Conservation (phyloP, 169 alveolate species). For the Plasmodium fragile region DNA sequence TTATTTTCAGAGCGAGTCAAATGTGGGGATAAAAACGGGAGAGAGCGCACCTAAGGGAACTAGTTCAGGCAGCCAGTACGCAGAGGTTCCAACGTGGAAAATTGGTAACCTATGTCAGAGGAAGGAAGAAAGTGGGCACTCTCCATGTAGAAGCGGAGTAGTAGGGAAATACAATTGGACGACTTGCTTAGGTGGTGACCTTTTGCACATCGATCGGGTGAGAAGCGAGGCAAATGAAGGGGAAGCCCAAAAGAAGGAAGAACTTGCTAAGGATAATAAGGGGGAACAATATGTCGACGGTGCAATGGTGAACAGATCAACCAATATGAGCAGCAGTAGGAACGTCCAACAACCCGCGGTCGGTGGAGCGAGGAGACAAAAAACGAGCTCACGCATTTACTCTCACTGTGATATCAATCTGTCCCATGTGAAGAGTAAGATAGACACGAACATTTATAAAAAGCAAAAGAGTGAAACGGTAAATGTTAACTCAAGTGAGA, state of each 20-base stretch:
- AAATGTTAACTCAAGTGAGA: neutral
- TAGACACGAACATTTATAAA: conserved; percentile 39
- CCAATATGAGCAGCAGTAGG: neutral
- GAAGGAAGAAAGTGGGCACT: neutral
- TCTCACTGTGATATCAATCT: neutral
- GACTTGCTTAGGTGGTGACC: neutral
- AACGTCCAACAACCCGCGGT: neutral
- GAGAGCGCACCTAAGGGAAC: neutral
- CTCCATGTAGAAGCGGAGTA: conserved; percentile 38
- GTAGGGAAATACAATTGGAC: neutral
- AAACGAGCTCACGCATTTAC: neutral
- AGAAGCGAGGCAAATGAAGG: neutral
- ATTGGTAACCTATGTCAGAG: neutral
- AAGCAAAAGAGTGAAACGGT: neutral
- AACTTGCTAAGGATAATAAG: neutral
- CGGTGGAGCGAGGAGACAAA: neutral
- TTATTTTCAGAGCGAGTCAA: conserved; percentile 1
- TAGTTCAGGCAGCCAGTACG: neutral
- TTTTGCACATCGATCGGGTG: neutral
- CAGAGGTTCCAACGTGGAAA: neutral
- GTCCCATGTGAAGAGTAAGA: conserved; percentile 58
- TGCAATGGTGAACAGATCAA: neutral
- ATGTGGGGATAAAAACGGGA: neutral
- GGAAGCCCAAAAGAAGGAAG: neutral
- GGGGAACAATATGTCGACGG: neutral